Conservation (phyloP, 352 stramenopile species). For the Phytophthora gonapodyides region DNA sequence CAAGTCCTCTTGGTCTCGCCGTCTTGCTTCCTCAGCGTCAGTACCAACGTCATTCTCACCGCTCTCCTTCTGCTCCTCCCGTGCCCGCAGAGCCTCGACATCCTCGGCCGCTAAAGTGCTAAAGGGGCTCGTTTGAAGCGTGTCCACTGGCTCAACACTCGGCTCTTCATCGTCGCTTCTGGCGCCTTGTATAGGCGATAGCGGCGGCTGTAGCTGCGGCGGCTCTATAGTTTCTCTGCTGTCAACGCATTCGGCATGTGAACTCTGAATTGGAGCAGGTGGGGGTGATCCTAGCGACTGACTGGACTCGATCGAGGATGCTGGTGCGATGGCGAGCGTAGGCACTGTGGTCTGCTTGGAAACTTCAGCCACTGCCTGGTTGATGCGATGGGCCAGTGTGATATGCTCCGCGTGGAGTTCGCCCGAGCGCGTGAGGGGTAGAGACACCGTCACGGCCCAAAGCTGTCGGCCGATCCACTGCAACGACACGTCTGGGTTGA, state of each 20-base stretch:
- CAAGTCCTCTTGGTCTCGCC: constrained; percentile 19
- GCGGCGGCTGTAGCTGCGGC: not conserved
- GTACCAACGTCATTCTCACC: constrained; percentile 1
- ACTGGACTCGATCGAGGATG: not conserved
- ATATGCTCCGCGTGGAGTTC: constrained; percentile 74
- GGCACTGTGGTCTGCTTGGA: constrained; percentile 28
- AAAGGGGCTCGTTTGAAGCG: constrained; percentile 24
- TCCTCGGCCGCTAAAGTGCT: constrained; percentile 33
- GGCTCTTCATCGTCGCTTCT: constrained; percentile 14
- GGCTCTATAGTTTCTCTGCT: constrained; percentile 5
- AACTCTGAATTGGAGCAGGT: not conserved
- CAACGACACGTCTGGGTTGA: constrained; percentile 76
- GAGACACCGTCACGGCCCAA: constrained; percentile 68
- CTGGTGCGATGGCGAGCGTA: not conserved
- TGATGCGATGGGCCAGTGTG: constrained; percentile 60
- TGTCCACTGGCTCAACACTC: not conserved
- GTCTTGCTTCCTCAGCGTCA: not conserved
- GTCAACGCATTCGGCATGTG: not conserved
- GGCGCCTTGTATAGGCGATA: constrained; percentile 15
- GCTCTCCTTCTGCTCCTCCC: constrained; percentile 27
- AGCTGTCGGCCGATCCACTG: constrained; percentile 78
- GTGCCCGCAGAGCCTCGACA: constrained; percentile 26
- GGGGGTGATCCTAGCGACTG: not conserved
- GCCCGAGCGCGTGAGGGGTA: constrained; percentile 60
- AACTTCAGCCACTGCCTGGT: constrained; percentile 57